Evolutionary conservation across 2,329 filamentous ascomycete genomes (phyloP), one percentile per base, ranked within the genome.

Genomic region (Thermoascus crustaceus): DNA sequence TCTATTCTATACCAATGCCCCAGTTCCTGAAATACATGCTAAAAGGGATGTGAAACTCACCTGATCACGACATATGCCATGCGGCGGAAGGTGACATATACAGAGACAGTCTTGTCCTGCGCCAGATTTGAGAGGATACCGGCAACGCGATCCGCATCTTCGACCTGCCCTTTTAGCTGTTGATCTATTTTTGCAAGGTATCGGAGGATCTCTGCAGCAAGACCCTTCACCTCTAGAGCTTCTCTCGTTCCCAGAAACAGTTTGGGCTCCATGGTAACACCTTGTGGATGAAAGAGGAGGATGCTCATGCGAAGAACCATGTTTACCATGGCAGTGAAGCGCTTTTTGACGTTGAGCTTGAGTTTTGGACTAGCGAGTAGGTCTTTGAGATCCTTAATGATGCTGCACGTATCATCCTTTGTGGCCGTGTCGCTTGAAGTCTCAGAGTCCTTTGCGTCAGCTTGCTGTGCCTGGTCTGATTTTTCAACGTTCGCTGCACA

Each of bases 251-350:
- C 19, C 7, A 37, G 35, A 13, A 50, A 18, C 16, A 48, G 39
- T 22, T 33, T n/a, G 22, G 34, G n/a, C 34, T 40, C 9, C 9
- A 11, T 6, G 18, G 36, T 13, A 19, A 36, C 7, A 9, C 2
- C 4, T 11, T 30, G 14, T 19, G 30, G 38, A 7, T 38, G 38
- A 16, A 52, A 57, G 4, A 56, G 35, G 4, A 52, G 33, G 5
- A 33, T 22, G 13, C 55, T 49, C 11, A 54, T 40, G 4, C 41
- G 35, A 7, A 55, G 37, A 4, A 50, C 27, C 24, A 41, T 39
- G 34, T 54, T 47, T 26, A 40, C 37, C 27, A 56, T 41, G 0
- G 33, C 39, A 1, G 43, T 41, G 32, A 54, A 54, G 8, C 44
- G 46, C 4, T 22, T 13, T 16, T 42, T 43, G 8, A 41, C 40